Evolutionary conservation across 129 eudicot genomes (phyloP).

Genomic region (Pulicaria dysenterica): DNA sequence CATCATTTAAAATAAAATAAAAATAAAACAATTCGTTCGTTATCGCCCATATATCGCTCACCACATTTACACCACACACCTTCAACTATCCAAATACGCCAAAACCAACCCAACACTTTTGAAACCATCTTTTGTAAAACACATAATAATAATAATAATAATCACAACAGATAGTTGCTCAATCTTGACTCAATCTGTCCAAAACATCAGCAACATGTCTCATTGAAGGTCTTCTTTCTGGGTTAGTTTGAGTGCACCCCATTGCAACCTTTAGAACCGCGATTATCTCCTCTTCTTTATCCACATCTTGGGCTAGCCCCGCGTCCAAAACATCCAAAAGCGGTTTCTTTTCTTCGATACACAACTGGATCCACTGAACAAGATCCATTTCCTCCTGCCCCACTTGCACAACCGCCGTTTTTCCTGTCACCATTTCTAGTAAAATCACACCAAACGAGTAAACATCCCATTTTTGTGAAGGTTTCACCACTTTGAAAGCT

Average conservation of each 20-base stretch:
- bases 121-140: constrained; percentile 1
- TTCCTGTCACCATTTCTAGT: constrained; percentile 82
- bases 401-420: constrained; percentile 64
- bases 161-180: too few species aligned
- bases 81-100: constrained; percentile 27
- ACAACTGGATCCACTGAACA: constrained; percentile 79
- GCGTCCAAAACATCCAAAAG: constrained; percentile 83
- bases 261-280: constrained; percentile 85
- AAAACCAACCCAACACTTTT: constrained; percentile 31
- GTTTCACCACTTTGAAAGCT: constrained; percentile 82
- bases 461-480: constrained; percentile 97
- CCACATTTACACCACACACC: constrained; percentile 39
- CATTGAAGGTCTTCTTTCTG: constrained; percentile 90
- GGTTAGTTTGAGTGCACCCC: constrained; percentile 78
- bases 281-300: constrained; percentile 88
- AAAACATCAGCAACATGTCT: constrained; percentile 72
- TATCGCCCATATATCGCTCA: constrained; percentile 10
- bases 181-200: constrained; percentile 58
- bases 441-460: constrained; percentile 84
- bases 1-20: not conserved
- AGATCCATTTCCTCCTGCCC: constrained; percentile 80
- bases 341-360: constrained; percentile 95
- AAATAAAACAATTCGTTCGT: constrained; percentile 23
- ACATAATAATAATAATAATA: not conserved
- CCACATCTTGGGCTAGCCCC: constrained; percentile 58